Evolutionary conservation across 2,329 filamentous ascomycete genomes (phyloP), one percentile per base, ranked within the genome.

Genomic region (Calonectria henricotiae): DNA sequence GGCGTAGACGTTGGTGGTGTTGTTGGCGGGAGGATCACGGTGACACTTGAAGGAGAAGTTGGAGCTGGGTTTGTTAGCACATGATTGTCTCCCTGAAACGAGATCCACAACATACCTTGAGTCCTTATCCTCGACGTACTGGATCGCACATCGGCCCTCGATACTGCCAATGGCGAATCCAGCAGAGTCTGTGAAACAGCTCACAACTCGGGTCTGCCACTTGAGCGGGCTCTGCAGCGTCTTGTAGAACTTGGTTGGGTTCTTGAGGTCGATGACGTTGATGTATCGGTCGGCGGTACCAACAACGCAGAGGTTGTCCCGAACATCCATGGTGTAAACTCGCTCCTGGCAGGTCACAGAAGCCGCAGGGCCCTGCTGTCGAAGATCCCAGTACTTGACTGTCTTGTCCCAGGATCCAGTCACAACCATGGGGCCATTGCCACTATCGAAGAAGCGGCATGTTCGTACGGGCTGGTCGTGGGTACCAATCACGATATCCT

Each of bases 31-130:
- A 5, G 90, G 89, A 78, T 98, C 94, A 69, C 96, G 95, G 83
- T 99, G 96, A 84, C 96, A 99, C 85, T 98, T 98, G 91, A 99
- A 99, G 47, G 94, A 98, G 87, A 99, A 99, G 86, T 99, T 98
- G 79, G 92, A 93, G 78, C 91, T 92, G 65, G n/a, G 41, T 11
- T 8, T 44, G 70, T 76, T 64, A 77, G 74, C 37, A 58, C 35
- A 39, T 8, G 4, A 4, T 39, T 15, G 13, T 25, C 23, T 17
- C n/a, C n/a, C 20, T 15, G 6, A 13, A 7, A 32, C 13, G 9
- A 25, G 9, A 25, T 39, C 13, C 20, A 3, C 9, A 41, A 79
- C 86, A 79, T 85, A 92, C 92, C 84, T 89, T 3, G 93, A 86
- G 81, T 99, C 95, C 83, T 98, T 98, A 49, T 99, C 96, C 79